A percentile compares a stretch with the other conserved stretches of the same genome.
Evolutionary conservation across 495 filamentous ascomycete species (phyloP).

Genomic region (Aspergillus conjunctus): DNA sequence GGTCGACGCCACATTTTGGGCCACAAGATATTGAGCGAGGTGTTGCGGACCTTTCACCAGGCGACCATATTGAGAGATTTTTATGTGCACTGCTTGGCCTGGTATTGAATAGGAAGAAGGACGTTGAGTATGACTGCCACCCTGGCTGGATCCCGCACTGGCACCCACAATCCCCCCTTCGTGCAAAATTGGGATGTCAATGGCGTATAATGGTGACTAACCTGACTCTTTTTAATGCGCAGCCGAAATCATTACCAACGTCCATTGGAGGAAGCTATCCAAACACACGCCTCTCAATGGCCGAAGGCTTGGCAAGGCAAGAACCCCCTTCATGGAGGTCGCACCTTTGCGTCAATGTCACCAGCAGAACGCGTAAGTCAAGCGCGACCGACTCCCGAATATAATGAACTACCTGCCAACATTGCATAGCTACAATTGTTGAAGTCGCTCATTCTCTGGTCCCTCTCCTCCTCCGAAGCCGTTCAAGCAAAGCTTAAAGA

Average conservation of each 20-base stretch:
- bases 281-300: conserved; percentile 86
- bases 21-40: conserved; percentile 94
- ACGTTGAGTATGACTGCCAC: conserved; percentile 82
- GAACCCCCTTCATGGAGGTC: conserved; percentile 78
- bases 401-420: conserved; percentile 24
- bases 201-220: conserved; percentile 8
- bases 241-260: conserved; percentile 74
- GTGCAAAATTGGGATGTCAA: neutral
- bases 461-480: conserved; percentile 84
- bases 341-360: conserved; percentile 76
- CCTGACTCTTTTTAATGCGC: conserved; percentile 13
- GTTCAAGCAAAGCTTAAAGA: conserved; percentile 79
- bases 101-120: conserved; percentile 94
- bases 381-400: conserved; percentile 13
- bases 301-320: conserved; percentile 80
- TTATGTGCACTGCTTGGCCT: conserved; percentile 86
- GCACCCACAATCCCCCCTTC: neutral
- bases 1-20: conserved; percentile 82
- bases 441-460: conserved; percentile 82
- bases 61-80: conserved; percentile 81
- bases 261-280: conserved; percentile 90
- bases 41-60: conserved; percentile 72
- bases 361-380: conserved; percentile 76
- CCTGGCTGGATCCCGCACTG: conserved; percentile 11
- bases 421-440: conserved; percentile 74